phyloP scores from a whole-genome alignment of 108 stramenopile genomes.

The Cylindrotheca fusiformis region DNA sequence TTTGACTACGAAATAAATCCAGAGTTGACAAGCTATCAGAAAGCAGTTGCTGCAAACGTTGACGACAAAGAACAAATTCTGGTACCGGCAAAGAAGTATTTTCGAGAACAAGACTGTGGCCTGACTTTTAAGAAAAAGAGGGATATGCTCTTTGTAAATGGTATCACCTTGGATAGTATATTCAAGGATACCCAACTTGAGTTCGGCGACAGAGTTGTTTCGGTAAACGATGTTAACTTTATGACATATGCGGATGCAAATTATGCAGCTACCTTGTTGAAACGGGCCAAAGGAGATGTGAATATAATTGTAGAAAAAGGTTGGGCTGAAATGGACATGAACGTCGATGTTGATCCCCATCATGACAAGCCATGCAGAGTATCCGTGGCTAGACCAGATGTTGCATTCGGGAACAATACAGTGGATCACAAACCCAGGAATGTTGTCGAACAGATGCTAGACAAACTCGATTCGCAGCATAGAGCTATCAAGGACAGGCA shows the following conservation, averaged over 20 bases:
- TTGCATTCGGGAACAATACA: not conserved
- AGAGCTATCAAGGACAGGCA: not conserved
- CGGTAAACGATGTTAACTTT: constrained; percentile 13
- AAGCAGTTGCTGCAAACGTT: not conserved
- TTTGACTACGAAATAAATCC: constrained; percentile 15
- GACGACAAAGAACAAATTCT: constrained; percentile 12
- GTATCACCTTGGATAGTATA: constrained; percentile 20
- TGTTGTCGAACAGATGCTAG: not conserved
- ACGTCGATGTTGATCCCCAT: constrained; percentile 2
- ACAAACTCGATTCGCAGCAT: not conserved
- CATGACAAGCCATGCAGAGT: constrained; percentile 1
- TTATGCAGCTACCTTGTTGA: not conserved
- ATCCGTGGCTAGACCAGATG: not conserved
- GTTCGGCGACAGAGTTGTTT: constrained; percentile 19
- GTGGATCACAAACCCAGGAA: not conserved
- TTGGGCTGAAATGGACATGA: not conserved
- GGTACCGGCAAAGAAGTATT: constrained; percentile 12
- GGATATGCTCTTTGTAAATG: constrained; percentile 21
- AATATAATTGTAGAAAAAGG: constrained; percentile 20
- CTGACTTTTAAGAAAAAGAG: constrained; percentile 11
- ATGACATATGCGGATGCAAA: constrained; percentile 6
- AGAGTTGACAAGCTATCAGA: not conserved
- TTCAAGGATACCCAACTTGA: constrained; percentile 15
- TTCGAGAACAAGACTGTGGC: constrained; percentile 11
- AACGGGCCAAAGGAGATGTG: constrained; percentile 6